Evolutionary conservation across 2,329 filamentous ascomycete species (phyloP).

Genomic region (Penicillium sp.): DNA sequence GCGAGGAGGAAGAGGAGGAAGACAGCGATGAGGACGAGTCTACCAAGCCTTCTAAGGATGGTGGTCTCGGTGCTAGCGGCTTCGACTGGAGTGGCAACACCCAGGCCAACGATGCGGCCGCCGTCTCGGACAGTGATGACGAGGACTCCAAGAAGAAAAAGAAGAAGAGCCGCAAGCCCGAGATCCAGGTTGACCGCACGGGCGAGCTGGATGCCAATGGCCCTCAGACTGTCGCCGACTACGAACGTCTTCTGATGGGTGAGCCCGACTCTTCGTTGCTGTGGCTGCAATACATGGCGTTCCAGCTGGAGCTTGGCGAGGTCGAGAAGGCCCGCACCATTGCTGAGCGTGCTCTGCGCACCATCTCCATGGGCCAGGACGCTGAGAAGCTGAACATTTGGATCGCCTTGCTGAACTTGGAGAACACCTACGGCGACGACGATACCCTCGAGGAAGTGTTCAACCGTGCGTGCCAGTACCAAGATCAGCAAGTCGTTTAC

Average conservation of each 20-base stretch:
- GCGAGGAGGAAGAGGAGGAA: constrained; percentile 34
- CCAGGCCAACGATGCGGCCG: constrained; percentile 55
- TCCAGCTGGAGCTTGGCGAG: constrained; percentile 91
- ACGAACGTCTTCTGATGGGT: constrained; percentile 87
- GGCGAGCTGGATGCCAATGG: constrained; percentile 89
- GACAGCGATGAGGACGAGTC: constrained; percentile 48
- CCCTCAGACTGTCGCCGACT: constrained; percentile 88
- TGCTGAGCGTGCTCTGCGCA: constrained; percentile 85
- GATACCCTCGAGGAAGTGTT: constrained; percentile 84
- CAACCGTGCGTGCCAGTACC: constrained; percentile 90
- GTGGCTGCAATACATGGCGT: constrained; percentile 99
- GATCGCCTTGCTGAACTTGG: constrained; percentile 92
- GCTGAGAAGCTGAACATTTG: constrained; percentile 93
- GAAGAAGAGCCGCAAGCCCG: constrained; percentile 75
- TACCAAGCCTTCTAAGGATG: constrained; percentile 41
- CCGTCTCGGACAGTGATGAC: constrained; percentile 57
- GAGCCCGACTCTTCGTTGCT: constrained; percentile 91
- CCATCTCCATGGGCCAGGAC: constrained; percentile 88
- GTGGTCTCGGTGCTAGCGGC: constrained; percentile 71
- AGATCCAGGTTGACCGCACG: constrained; percentile 84
- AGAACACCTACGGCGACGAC: constrained; percentile 85
- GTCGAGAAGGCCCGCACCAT: constrained; percentile 85
- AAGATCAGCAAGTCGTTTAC: constrained; percentile 87
- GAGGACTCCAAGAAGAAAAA: constrained; percentile 59
- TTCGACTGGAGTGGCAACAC: constrained; percentile 85